Evolutionary conservation across 2,329 filamentous ascomycete genomes (phyloP).

Genomic region (Hypoxylon sp.): DNA sequence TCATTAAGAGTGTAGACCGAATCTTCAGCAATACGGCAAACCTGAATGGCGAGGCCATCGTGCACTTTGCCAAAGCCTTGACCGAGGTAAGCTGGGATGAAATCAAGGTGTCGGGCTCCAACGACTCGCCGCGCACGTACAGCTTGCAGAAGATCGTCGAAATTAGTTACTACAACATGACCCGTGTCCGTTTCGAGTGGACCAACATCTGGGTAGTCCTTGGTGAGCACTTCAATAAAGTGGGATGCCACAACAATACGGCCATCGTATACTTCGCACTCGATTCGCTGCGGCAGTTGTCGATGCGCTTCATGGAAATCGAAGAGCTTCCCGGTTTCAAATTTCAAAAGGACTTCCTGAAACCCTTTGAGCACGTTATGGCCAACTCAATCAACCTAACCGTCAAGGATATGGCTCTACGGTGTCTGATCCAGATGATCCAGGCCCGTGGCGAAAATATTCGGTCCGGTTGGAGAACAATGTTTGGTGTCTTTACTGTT

Average conservation of each 20-base stretch:
- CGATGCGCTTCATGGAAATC: conserved; percentile 99
- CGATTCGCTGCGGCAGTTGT: conserved; percentile 93
- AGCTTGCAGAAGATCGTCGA: conserved; percentile 98
- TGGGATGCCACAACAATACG: conserved; percentile 96
- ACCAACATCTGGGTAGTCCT: conserved; percentile 97
- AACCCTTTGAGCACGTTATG: conserved; percentile 98
- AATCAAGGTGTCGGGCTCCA: conserved; percentile 96
- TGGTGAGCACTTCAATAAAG: conserved; percentile 98
- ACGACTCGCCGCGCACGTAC: conserved; percentile 95
- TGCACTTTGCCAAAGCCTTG: conserved; percentile 91
- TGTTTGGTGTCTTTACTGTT: conserved; percentile 99
- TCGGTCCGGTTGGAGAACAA: conserved; percentile 96
- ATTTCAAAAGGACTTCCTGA: conserved; percentile 99
- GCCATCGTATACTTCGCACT: conserved; percentile 97
- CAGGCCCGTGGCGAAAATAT: conserved; percentile 97
- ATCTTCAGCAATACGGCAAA: conserved; percentile 98
- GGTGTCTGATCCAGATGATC: conserved; percentile 99
- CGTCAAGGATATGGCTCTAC: conserved; percentile 97
- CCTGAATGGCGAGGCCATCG: conserved; percentile 91
- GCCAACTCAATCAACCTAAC: conserved; percentile 90
- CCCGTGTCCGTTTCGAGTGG: conserved; percentile 97
- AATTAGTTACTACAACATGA: conserved; percentile 99
- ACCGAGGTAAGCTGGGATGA: conserved; percentile 99
- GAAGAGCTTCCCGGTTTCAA: conserved; percentile 98
- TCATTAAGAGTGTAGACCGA: conserved; percentile 90